These are phyloP conservation scores for Aphanomyces stellatus DNA, from an alignment of 352 stramenopile species.

Conservation along the genomic window DNA sequence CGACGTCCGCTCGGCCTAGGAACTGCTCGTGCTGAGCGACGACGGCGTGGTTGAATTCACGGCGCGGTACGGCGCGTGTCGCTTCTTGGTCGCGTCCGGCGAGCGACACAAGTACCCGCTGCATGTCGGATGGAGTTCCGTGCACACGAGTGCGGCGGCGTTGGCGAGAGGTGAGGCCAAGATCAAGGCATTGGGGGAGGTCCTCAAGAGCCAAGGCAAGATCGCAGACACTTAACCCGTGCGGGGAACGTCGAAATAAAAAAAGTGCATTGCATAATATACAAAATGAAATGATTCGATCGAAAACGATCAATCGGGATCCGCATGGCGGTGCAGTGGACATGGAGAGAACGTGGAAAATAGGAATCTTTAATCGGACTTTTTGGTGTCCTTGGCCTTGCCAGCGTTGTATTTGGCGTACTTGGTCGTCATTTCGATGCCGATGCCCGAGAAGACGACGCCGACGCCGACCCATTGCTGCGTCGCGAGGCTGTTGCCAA, in stretches of 20 bases:
- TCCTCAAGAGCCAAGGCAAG: no score
- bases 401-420: constrained; percentile 78
- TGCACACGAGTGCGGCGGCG: not conserved
- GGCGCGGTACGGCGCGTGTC: not conserved
- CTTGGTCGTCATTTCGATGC: constrained; percentile 78
- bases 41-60: not conserved
- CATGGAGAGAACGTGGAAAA: no score
- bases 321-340: no score
- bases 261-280: no score
- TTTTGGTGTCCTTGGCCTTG: constrained; percentile 15
- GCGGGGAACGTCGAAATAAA: no score
- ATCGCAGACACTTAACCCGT: no score
- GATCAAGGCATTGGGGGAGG: not conserved
- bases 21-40: not conserved
- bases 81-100: not conserved
- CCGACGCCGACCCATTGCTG: constrained; percentile 88
- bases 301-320: no score
- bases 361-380: no score
- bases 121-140: not conserved
- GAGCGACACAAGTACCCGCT: not conserved
- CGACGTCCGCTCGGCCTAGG: not conserved
- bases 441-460: constrained; percentile 87
- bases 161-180: not conserved
- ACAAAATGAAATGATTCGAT: not conserved
- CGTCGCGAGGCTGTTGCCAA: constrained; percentile 87